Evolutionary conservation across 345 rosid species (phyloP).

Genomic region (Citrus inodora): DNA sequence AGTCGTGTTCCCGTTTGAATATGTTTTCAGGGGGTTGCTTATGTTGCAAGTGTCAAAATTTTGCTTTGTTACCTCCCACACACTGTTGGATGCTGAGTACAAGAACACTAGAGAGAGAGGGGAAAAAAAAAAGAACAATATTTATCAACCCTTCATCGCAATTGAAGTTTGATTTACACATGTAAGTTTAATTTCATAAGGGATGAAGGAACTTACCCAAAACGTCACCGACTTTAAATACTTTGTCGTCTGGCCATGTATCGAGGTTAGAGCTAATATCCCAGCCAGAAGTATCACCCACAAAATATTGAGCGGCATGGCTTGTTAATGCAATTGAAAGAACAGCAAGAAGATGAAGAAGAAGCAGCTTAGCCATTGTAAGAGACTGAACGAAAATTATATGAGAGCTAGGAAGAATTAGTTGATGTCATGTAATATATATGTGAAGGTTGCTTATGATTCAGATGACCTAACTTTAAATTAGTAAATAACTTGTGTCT

Average conservation of each 20-base stretch:
- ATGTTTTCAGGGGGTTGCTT: slow-evolving; percentile 41
- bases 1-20: slow-evolving; percentile 76
- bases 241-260: slow-evolving; percentile 65
- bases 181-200: background rate
- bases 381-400: background rate
- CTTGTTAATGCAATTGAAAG: slow-evolving; percentile 29
- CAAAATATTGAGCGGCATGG: slow-evolving; percentile 53
- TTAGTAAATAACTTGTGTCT: slow-evolving; percentile 4
- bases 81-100: slow-evolving; percentile 58
- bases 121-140: background rate
- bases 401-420: background rate
- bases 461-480: slow-evolving; percentile 41
- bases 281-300: slow-evolving; percentile 91
- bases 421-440: slow-evolving; percentile 7
- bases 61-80: slow-evolving; percentile 50
- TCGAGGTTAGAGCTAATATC: slow-evolving; percentile 78
- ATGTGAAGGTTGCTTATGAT: slow-evolving; percentile 14
- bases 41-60: slow-evolving; percentile 56
- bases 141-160: background rate
- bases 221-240: slow-evolving; percentile 70
- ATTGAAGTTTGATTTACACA: background rate
- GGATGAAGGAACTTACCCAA: slow-evolving; percentile 39
- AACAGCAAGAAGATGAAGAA: slow-evolving; percentile 25
- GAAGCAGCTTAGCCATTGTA: slow-evolving; percentile 35
- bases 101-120: slow-evolving; percentile 47